These are phyloP conservation scores for Leccinum longicurvipes DNA, from an alignment of 768 basidiomycete species.

Conservation along the genomic window DNA sequence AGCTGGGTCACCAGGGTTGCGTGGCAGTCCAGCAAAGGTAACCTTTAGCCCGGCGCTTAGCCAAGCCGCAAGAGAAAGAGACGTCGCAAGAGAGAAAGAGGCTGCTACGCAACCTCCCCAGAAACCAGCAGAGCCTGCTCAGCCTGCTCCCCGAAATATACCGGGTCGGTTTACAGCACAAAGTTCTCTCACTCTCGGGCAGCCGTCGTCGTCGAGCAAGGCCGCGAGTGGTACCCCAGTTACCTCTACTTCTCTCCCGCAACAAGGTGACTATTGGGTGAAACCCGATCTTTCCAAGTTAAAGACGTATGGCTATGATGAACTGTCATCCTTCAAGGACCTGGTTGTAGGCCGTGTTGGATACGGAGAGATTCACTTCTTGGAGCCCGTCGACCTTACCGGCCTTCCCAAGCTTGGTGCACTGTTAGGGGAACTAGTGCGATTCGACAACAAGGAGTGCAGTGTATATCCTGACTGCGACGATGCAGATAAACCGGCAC, in stretches of 20 bases:
- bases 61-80: constrained; percentile 72
- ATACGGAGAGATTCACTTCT: constrained; percentile 83
- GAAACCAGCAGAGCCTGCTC: constrained; percentile 20
- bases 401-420: constrained; percentile 74
- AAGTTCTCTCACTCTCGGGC: constrained; percentile 28
- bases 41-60: constrained; percentile 74
- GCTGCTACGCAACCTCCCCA: constrained; percentile 20
- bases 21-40: constrained; percentile 42
- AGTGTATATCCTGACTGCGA: constrained; percentile 91
- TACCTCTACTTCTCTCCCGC: constrained; percentile 35
- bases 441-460: constrained; percentile 89
- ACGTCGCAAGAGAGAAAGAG: constrained; percentile 44
- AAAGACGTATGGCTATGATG: constrained; percentile 65
- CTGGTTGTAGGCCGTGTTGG: constrained; percentile 90
- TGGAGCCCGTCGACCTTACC: constrained; percentile 82
- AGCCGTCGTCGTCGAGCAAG: constrained; percentile 28
- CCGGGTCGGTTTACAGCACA: constrained; percentile 42
- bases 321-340: constrained; percentile 68
- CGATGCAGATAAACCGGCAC: constrained; percentile 78
- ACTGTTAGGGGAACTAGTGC: constrained; percentile 81
- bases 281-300: constrained; percentile 75
- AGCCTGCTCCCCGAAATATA: constrained; percentile 38
- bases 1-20: constrained; percentile 35
- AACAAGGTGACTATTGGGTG: constrained; percentile 91
- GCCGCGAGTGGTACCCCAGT: constrained; percentile 23